A percentile compares a stretch with the other conserved stretches of the same genome.
Evolutionary conservation across 352 stramenopile species (phyloP).

Genomic region (Peronospora belbahrii): DNA sequence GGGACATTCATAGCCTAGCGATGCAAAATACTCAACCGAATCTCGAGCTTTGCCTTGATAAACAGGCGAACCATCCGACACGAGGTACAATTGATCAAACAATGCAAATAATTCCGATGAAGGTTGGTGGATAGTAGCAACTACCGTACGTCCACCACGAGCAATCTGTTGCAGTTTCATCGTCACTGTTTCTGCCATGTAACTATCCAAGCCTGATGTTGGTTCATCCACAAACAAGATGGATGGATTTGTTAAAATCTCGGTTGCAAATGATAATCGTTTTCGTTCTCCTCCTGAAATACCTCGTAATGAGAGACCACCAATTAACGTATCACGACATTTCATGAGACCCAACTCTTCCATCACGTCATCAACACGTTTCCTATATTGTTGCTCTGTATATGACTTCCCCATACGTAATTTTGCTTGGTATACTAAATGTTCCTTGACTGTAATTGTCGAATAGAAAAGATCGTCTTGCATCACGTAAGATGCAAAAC

Average conservation of each 20-base stretch:
- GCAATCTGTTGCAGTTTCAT: constrained; percentile 56
- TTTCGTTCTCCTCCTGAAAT: constrained; percentile 80
- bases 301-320: constrained; percentile 29
- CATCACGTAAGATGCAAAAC: constrained; percentile 61
- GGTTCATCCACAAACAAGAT: constrained; percentile 84
- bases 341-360: constrained; percentile 51
- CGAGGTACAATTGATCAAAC: constrained; percentile 50
- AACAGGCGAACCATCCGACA: constrained; percentile 38
- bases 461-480: constrained; percentile 86
- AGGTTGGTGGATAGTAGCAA: constrained; percentile 86
- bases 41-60: constrained; percentile 44
- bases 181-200: constrained; percentile 43
- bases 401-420: constrained; percentile 56
- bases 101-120: constrained; percentile 44
- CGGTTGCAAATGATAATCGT: constrained; percentile 69
- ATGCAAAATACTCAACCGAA: constrained; percentile 40
- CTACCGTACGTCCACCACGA: constrained; percentile 68
- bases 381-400: constrained; percentile 20
- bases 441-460: constrained; percentile 86
- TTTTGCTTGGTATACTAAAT: constrained; percentile 76
- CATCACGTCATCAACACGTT: constrained; percentile 44
- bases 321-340: constrained; percentile 52
- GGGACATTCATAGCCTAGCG: constrained; percentile 35
- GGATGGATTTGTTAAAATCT: constrained; percentile 78
- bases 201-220: constrained; percentile 50